phyloP scores from a whole-genome alignment of 495 filamentous ascomycete species.

The Neurospora africana region DNA sequence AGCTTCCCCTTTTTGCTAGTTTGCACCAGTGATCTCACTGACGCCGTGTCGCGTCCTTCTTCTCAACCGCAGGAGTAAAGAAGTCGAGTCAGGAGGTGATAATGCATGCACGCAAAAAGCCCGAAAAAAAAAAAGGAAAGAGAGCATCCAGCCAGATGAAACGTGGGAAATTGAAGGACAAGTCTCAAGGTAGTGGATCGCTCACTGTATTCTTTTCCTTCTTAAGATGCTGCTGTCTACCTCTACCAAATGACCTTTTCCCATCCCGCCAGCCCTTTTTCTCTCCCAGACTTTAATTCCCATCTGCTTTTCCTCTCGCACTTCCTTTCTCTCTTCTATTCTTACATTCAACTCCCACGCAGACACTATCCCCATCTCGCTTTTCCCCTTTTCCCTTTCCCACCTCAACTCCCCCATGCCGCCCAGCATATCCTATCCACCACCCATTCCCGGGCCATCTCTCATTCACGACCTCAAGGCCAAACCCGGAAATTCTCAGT shows the following conservation, averaged over 20 bases:
- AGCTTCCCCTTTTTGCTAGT: not conserved
- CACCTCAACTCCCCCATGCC: not conserved
- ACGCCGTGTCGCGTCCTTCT: not conserved
- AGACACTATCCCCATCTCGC: not conserved
- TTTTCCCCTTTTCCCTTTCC: not conserved
- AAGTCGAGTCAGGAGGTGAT: not conserved
- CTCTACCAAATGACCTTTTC: not conserved
- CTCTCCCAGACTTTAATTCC: not conserved
- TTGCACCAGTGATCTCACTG: not conserved
- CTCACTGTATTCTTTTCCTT: not conserved
- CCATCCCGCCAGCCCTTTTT: not conserved
- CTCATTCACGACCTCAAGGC: not conserved
- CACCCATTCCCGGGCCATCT: not conserved
- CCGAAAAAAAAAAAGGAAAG: not conserved
- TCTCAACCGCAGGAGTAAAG: not conserved
- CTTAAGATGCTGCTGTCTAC: not conserved
- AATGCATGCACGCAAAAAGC: not conserved
- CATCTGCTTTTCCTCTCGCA: not conserved
- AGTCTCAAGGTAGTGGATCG: not conserved
- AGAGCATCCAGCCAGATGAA: not conserved
- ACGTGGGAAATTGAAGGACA: not conserved
- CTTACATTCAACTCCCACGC: not conserved
- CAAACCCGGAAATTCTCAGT: not conserved
- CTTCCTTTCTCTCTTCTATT: not conserved
- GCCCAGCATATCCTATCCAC: not conserved